These are phyloP conservation scores for Clonostachys byssicola DNA, from an alignment of 2,329 filamentous ascomycete species.

Conservation along the genomic window DNA sequence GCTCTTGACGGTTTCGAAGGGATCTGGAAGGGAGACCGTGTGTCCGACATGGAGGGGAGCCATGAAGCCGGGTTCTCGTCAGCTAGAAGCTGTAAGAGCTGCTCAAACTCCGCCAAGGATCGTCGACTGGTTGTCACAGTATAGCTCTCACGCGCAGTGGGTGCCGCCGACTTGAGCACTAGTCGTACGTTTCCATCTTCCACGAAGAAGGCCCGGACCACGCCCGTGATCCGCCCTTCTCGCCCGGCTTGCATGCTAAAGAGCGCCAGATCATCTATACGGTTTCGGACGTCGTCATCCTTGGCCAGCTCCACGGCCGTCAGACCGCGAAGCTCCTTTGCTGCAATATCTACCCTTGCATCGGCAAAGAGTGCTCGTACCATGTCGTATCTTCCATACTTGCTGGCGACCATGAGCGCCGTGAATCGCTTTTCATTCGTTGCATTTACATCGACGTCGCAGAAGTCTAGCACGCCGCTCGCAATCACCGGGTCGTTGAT, in stretches of 20 bases:
- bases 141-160: slow-evolving; percentile 75
- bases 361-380: slow-evolving; percentile 86
- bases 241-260: slow-evolving; percentile 68
- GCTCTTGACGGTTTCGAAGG: slow-evolving; percentile 87
- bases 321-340: slow-evolving; percentile 81
- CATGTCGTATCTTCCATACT: slow-evolving; percentile 93
- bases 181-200: slow-evolving; percentile 92
- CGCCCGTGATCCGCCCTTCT: slow-evolving; percentile 82
- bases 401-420: slow-evolving; percentile 95
- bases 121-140: slow-evolving; percentile 93
- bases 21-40: slow-evolving; percentile 87
- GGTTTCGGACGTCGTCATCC: slow-evolving; percentile 94
- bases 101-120: slow-evolving; percentile 86
- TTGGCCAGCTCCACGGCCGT: slow-evolving; percentile 96
- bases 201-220: slow-evolving; percentile 94
- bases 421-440: slow-evolving; percentile 95
- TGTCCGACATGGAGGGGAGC: slow-evolving; percentile 74
- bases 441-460: slow-evolving; percentile 94
- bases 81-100: slow-evolving; percentile 75
- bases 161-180: slow-evolving; percentile 89
- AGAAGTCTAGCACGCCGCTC: slow-evolving; percentile 69
- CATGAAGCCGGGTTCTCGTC: slow-evolving; percentile 94
- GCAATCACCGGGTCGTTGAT: slow-evolving; percentile 82
- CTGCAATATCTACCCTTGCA: slow-evolving; percentile 77
- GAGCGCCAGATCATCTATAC: slow-evolving; percentile 88